Evolutionary conservation across 2,329 filamentous ascomycete species (phyloP).

Genomic region (Thielaviopsis ethacetica): DNA sequence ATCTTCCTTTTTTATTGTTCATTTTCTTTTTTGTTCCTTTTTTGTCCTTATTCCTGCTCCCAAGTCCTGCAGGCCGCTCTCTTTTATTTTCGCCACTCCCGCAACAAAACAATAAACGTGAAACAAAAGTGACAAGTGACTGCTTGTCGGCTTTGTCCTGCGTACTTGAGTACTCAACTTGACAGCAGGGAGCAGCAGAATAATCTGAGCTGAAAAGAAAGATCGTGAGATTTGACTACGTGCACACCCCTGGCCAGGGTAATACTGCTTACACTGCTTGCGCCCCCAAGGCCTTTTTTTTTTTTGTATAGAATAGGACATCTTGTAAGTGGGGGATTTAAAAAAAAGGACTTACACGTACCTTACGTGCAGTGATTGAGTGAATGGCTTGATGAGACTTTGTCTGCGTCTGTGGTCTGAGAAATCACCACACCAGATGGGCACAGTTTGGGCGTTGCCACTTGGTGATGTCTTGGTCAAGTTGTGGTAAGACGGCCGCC

Average conservation of each 20-base stretch:
- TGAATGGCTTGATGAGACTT: too few species aligned
- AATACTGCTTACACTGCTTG: too few species aligned
- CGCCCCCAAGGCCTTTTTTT: too few species aligned
- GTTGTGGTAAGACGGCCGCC: background rate
- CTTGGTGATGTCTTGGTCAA: background rate
- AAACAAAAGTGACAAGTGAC: background rate
- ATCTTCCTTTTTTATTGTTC: background rate
- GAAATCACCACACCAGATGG: background rate
- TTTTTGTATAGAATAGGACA: too few species aligned
- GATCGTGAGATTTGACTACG: background rate
- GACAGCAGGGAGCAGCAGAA: background rate
- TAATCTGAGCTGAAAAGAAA: background rate
- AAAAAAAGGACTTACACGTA: too few species aligned
- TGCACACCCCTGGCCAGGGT: background rate
- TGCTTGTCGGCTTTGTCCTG: background rate
- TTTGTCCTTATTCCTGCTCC: background rate
- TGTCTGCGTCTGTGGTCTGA: background rate
- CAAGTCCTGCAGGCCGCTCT: background rate
- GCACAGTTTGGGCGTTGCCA: background rate
- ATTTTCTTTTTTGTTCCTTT: background rate
- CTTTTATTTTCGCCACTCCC: background rate
- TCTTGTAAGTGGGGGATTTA: too few species aligned
- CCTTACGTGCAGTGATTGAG: too few species aligned
- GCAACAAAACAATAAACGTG: background rate
- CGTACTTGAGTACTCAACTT: background rate